Evolutionary conservation across 352 stramenopile species (phyloP), one percentile per base, ranked within the genome.

Genomic region (Phytophthora melonis): DNA sequence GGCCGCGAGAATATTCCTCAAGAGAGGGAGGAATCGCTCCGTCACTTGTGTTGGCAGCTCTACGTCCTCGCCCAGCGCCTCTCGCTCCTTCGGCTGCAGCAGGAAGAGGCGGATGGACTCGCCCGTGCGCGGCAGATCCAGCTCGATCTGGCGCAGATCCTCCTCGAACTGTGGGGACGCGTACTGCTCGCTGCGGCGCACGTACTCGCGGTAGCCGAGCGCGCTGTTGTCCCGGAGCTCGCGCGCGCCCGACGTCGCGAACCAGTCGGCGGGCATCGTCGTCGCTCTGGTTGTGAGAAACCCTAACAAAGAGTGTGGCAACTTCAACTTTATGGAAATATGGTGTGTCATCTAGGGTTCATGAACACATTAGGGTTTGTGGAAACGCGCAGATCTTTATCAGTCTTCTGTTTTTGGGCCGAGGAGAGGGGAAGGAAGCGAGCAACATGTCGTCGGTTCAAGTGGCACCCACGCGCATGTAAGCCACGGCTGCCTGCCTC

Each of bases 381-480:
- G 57, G n/a, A 39, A 68, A 63, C 30, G 49, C 13, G 36, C 43
- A 43, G 41, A 50, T 50, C 43, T 50, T 50, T 50, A 50, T 21
- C 43, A 50, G 43, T 50, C 43, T 50, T 50, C 43, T 23, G 25
- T 62, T 79, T 78, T 75, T 19, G 23, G 27, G 68, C 47, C 50
- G 36, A 43, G 34, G 54, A n/a, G n/a, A 63, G 41, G 19, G 32
- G 5, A 52, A 50, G 43, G 25, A 43, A 70, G 55, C 21, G 23
- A 14, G 58, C 5, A 39, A 14, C 25, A 82, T 82, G 74, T 81
- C 80, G 64, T 79, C 81, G 49, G 75, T 84, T 64, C 83, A 93
- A 73, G 83, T 92, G 34, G 83, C 89, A 25, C 89, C 89, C 25
- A 96, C 89, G 79, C 89, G 89, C 72, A 96, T 96, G 89, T 94